Evolutionary conservation across 2,329 filamentous ascomycete genomes (phyloP).

Genomic region (Canariomyces notabilis): DNA sequence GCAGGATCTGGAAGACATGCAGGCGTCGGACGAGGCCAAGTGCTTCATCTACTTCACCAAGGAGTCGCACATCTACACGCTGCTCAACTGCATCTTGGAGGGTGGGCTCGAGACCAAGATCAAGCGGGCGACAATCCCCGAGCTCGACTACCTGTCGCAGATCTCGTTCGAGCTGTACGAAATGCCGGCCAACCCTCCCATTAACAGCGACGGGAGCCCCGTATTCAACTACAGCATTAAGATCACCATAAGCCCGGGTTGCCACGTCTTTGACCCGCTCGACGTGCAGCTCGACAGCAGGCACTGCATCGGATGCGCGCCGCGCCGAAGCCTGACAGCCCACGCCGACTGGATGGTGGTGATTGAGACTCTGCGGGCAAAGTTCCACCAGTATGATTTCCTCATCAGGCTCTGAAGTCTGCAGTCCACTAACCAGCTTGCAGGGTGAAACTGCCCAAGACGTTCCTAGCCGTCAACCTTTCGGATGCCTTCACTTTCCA

Average conservation of each 20-base stretch:
- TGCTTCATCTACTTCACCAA: constrained; percentile 99
- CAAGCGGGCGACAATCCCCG: constrained; percentile 86
- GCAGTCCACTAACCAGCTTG: too few relatives aligned
- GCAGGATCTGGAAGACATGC: constrained; percentile 92
- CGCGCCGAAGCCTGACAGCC: constrained; percentile 80
- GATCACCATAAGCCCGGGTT: constrained; percentile 92
- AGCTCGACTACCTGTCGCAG: constrained; percentile 94
- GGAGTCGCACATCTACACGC: constrained; percentile 96
- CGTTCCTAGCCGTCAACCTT: constrained; percentile 59
- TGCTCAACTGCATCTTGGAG: constrained; percentile 96
- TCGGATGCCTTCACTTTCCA: constrained; percentile 59
- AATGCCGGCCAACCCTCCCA: constrained; percentile 65
- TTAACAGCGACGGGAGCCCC: constrained; percentile 53
- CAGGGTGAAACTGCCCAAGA: constrained; percentile 62
- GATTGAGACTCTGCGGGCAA: constrained; percentile 89
- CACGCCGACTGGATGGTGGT: constrained; percentile 96
- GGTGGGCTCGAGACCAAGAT: constrained; percentile 97
- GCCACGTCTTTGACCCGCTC: constrained; percentile 91
- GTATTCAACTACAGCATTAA: constrained; percentile 92
- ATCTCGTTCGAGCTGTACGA: constrained; percentile 99
- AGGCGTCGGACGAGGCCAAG: constrained; percentile 89
- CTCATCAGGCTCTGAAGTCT: too few relatives aligned
- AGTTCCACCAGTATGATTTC: constrained; percentile 78
- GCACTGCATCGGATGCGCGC: constrained; percentile 92
- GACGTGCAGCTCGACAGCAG: constrained; percentile 95